Evolutionary conservation across 2,329 filamentous ascomycete genomes (phyloP), one percentile per base, ranked within the genome.

Genomic region (Stromatinia cepivora): DNA sequence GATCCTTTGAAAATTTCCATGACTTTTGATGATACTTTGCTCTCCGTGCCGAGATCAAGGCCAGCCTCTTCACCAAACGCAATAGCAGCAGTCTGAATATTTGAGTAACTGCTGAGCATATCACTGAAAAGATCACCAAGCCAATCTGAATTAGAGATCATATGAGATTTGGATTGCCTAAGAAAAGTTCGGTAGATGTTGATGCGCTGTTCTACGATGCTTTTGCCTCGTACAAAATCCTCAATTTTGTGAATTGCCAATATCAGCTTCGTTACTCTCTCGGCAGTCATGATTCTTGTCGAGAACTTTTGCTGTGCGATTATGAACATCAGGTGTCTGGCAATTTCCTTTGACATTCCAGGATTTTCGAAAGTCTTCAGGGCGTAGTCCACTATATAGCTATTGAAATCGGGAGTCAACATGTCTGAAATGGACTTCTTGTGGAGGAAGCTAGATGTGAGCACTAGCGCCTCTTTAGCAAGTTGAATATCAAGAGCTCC

Each of bases 281-380:
- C 86, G 5, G 83, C 80, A 0, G 88, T 94, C 86, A 97, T 91
- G 48, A 93, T 85, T 73, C 90, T 91, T 1, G 87, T 74, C 0
- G 89, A 82, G 74, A 98, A 97, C 71, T 89, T 91, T 76, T 97
- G 94, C 58, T 90, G 87, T 57, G 89, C 90, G 20, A 97, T 83
- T 8, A 96, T 85, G 72, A 93, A 90, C 83, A 97, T 89, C 74
- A 97, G 85, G 73, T 92, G 89, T 48, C 91, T 91, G 42, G 91
- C 84, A 13, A 97, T 83, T 22, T 92, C 89, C 75, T 98, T 98
- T 0, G 93, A 87, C 22, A 87, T 82, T 5, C 85, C 82, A 4
- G 84, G 78, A 71, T 94, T 89, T 75, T 92, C 87, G 66, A 97
- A 88, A 13, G 87, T 87, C 61, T 86, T 86, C 71, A 96, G 92